A percentile compares a stretch with the other conserved stretches of the same genome.
Evolutionary conservation across 2,329 filamentous ascomycete genomes (phyloP).

Genomic region (Neophaeococcomyces mojaviensis): DNA sequence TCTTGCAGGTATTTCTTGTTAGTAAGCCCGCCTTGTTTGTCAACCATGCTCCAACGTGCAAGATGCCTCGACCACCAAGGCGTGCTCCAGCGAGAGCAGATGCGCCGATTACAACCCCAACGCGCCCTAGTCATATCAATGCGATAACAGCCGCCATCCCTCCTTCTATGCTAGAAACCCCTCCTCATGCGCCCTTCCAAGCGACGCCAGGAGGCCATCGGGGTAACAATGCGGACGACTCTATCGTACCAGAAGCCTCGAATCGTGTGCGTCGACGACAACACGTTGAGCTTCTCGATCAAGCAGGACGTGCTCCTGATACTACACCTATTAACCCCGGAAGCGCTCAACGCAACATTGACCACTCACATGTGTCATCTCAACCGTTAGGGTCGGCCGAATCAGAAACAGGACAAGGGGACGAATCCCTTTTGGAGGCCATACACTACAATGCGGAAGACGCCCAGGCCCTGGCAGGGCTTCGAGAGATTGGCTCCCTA

Average conservation of each 20-base stretch:
- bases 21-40: background rate
- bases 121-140: constrained; percentile 18
- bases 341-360: constrained; percentile 7
- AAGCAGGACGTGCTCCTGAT: constrained; percentile 7
- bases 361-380: constrained; percentile 15
- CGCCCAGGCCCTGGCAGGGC: constrained; percentile 21
- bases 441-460: constrained; percentile 21
- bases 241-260: constrained; percentile 16
- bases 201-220: constrained; percentile 18
- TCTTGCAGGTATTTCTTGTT: background rate
- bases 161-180: constrained; percentile 25
- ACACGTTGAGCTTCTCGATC: constrained; percentile 1
- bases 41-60: background rate
- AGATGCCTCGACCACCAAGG: constrained; percentile 22
- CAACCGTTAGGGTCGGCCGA: constrained; percentile 11
- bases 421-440: constrained; percentile 20
- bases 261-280: constrained; percentile 13
- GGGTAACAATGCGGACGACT: constrained; percentile 16
- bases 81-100: constrained; percentile 13
- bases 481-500: constrained; percentile 58
- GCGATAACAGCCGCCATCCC: constrained; percentile 24
- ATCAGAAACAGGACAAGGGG: constrained; percentile 14
- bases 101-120: constrained; percentile 18
- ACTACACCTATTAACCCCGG: constrained; percentile 15
- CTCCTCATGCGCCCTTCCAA: constrained; percentile 23